Evolutionary conservation across 208 protist genomes (phyloP), one percentile per base, ranked within the genome.

Genomic region (Endotrypanum monterogeii): DNA sequence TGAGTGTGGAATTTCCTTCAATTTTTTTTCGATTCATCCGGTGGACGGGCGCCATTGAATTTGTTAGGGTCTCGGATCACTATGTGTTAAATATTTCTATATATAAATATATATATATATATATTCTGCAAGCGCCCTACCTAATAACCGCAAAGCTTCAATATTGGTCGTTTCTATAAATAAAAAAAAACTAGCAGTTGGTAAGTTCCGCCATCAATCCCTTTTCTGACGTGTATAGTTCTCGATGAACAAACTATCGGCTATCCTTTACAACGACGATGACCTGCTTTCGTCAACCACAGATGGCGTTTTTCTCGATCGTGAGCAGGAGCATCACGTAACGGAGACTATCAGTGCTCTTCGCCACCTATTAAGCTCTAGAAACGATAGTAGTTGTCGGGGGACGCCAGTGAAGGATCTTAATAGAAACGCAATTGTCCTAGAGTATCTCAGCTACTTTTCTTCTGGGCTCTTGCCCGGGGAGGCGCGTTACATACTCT

Each of bases 401-500:
- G 46, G 0, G 55, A 54, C 41, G 16, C 23, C 25, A 32, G 48
- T 1, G 37, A 35, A 56, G 1, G 63, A 60, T n/a, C 9, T 12
- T 9, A 16, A 23, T 0, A 35, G 30, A 1, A 44, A n/a, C 20
- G 32, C 1, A 1, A 68, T 46, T 14, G 76, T 30, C 16, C 37
- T 73, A 30, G 41, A 77, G 30, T 77, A 77, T 52, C 67, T 82
- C 39, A 35, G 62, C 3, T 60, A 74, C 65, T 88, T 90, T 67
- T 67, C 71, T 2, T 63, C 77, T 51, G 80, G 80, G 39, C 69
- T 82, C 14, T 63, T 37, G 18, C 71, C 74, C 5, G 77, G 82
- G 2, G 80, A 83, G 44, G 63, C 63, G 6, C 67, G 67, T 65
- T 62, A 89, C 65, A 39, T 83, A 8, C 71, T 87, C 25, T 92